phyloP scores from a whole-genome alignment of 176 grass and related monocot genomes.

The Oropetium thomaeum region DNA sequence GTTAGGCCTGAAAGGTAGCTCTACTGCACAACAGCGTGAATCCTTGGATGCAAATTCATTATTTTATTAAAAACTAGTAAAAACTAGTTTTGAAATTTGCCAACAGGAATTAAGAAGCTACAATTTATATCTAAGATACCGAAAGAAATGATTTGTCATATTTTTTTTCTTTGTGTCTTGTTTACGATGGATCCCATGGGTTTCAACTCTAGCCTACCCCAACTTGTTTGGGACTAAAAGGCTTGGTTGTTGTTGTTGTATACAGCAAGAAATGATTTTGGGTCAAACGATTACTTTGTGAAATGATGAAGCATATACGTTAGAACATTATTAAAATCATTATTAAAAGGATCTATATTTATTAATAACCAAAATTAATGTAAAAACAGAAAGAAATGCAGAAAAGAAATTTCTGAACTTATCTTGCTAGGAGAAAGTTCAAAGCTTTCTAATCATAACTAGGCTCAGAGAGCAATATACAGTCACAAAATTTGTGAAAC shows the following conservation, averaged over 20 bases:
- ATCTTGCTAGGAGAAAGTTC: conserved; percentile 8
- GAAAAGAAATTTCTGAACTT: conserved; percentile 11
- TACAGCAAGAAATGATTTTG: not conserved
- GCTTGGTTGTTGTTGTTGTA: too few species aligned
- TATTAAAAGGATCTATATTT: not conserved
- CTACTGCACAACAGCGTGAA: not conserved
- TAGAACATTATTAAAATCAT: conserved; percentile 12
- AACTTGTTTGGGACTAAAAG: too few species aligned
- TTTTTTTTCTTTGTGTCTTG: too few species aligned
- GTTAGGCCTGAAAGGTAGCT: not conserved
- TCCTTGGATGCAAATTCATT: not conserved
- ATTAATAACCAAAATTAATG: not conserved
- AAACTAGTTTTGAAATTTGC: not conserved
- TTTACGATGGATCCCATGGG: too few species aligned
- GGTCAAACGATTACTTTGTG: not conserved
- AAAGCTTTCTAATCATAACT: not conserved
- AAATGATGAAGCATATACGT: conserved; percentile 11
- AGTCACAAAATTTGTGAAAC: conserved; percentile 4
- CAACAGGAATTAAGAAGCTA: not conserved
- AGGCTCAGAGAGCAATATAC: conserved; percentile 13
- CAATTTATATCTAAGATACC: not conserved
- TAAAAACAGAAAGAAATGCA: not conserved
- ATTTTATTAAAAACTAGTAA: not conserved
- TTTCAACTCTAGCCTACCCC: too few species aligned
- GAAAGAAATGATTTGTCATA: not conserved